Evolutionary conservation across 345 rosid genomes (phyloP).

Genomic region (Eucalyptus erythrocorys): DNA sequence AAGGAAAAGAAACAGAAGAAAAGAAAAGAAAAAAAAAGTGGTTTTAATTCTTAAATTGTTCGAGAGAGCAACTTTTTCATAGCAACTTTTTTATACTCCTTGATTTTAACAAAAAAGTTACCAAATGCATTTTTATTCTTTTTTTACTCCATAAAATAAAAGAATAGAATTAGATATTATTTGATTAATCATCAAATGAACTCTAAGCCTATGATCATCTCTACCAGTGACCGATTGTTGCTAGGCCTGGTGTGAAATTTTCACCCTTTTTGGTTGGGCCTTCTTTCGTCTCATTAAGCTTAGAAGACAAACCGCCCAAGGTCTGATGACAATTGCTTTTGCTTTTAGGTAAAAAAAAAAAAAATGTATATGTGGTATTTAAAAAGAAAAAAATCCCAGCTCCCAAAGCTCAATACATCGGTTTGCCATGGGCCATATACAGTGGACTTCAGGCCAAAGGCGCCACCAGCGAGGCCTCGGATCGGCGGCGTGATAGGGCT

Average conservation of each 20-base stretch:
- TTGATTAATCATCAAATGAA: fast-evolving
- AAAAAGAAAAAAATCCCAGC: not conserved
- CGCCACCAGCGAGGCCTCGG: not conserved
- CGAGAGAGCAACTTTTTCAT: fast-evolving
- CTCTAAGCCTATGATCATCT: not conserved
- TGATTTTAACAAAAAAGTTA: too few species aligned
- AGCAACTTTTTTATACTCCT: too few species aligned
- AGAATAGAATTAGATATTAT: fast-evolving
- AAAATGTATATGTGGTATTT: not conserved
- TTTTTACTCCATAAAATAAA: too few species aligned
- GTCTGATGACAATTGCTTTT: not conserved
- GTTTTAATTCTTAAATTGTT: too few species aligned
- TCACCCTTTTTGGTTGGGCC: not conserved
- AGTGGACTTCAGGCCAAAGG: not conserved
- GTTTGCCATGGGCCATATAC: not conserved
- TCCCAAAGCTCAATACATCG: not conserved
- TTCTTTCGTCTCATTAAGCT: not conserved
- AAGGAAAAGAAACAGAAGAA: too few species aligned
- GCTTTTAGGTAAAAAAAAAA: not conserved
- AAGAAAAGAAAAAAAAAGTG: fast-evolving
- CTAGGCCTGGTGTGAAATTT: fast-evolving
- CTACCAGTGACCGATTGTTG: not conserved
- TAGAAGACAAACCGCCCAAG: not conserved
- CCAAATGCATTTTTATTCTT: too few species aligned
- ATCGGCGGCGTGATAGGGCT: not conserved